Conservation (phyloP, 2,329 filamentous ascomycete species). For the Talaromyces sp. region DNA sequence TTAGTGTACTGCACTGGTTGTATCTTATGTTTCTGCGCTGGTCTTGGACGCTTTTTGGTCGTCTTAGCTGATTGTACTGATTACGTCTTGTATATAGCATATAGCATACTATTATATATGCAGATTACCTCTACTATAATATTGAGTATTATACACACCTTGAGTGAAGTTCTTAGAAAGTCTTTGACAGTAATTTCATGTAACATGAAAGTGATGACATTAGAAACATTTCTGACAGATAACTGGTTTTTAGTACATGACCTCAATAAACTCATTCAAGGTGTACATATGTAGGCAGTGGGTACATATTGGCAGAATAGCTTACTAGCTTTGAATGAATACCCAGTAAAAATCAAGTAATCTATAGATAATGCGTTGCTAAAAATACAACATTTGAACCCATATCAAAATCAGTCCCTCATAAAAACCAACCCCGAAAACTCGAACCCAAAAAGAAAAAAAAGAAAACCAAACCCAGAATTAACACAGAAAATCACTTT, state of each 20-base stretch:
- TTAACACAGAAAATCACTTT: constrained; percentile 8
- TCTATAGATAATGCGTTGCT: not conserved
- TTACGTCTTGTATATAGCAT: constrained; percentile 1
- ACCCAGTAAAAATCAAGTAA: too few relatives aligned
- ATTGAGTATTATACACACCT: not conserved
- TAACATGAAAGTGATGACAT: too few relatives aligned
- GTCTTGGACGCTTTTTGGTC: constrained; percentile 16
- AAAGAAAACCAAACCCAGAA: not conserved
- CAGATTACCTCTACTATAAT: not conserved
- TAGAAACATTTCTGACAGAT: too few relatives aligned
- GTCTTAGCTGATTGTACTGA: constrained; percentile 26
- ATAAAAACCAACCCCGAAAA: not conserved
- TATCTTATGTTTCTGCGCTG: not conserved
- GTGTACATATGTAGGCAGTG: too few relatives aligned
- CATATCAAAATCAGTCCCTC: too few relatives aligned
- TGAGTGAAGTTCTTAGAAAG: not conserved
- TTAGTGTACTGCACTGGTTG: constrained; percentile 28
- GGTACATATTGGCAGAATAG: too few relatives aligned
- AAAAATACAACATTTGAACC: too few relatives aligned
- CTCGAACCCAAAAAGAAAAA: not conserved
- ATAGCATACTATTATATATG: not conserved
- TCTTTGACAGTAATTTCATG: too few relatives aligned
- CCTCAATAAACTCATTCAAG: too few relatives aligned
- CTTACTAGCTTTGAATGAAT: too few relatives aligned
- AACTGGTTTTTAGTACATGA: too few relatives aligned